Base-by-base conservation (phyloP, 345 rosid species). In the Boechera stricta region DNA sequence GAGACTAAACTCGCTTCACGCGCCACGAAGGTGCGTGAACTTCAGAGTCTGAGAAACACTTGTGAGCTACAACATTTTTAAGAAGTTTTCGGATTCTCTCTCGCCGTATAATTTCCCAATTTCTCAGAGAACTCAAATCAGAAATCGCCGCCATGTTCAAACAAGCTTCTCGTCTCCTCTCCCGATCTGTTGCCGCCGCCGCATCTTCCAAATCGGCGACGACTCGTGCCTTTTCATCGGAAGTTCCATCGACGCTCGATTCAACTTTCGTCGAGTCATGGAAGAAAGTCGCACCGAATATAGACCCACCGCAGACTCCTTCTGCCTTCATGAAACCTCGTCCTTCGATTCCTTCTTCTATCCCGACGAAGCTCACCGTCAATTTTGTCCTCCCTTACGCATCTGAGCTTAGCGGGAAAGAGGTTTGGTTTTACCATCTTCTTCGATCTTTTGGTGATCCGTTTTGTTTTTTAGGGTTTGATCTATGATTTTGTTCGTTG, bases 241-340 rank as follows among this genome's bases (percentile, higher is more conserved):
- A 87, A 5, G 74, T 79, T 42, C 88, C 87, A 10, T 89, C 90
- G 69, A 49, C 85, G n/a, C 44, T 26, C 31, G 95, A 89, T 77
- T 67, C 89, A 0, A 41, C 72, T 35, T 91, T 93, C 79, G 49
- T 79, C 10, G 91, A 88, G 13, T 21, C 89, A 39, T 91, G 98
- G 98, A 87, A 84, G 80, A 89, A 88, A 70, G 85, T 84, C 77
- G 69, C 84, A 32, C 98, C 95, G 18, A 87, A 82, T 75, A 79
- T 89, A 9, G 97, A 91, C 13, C 97, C 98, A 1, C 97, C 98
- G 0, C 86, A 75, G 82, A 91, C 97, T 64, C 98, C 95, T 10
- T 82, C 86, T 13, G 21, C 93, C 6, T 93, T 73, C 84, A 88
- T 93, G 97, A 21, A 64, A 38, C 82, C 97, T 57, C 89, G 91